A percentile compares a stretch with the other conserved stretches of the same genome.
Conservation (phyloP, 345 rosid genomes). For the Eucalyptus tenuipes region DNA sequence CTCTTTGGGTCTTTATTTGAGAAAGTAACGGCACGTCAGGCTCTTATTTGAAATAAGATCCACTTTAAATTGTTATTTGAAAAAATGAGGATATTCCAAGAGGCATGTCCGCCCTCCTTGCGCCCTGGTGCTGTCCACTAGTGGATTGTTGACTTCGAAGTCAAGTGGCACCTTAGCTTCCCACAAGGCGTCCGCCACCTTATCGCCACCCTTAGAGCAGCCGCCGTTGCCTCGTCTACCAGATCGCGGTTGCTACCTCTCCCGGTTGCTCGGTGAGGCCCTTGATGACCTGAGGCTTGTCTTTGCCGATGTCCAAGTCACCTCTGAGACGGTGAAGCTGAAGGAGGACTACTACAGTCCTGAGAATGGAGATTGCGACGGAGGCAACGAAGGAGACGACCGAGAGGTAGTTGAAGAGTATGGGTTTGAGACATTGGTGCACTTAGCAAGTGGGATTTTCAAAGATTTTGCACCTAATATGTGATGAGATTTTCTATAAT, state of each 20-base stretch:
- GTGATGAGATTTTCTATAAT: no score
- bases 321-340: neutral
- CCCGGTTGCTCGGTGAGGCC: neutral
- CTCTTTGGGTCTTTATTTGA: fast-evolving
- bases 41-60: fast-evolving
- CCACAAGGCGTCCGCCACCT: neutral
- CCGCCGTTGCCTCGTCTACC: neutral
- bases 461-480: neutral
- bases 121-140: neutral
- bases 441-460: neutral
- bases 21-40: fast-evolving
- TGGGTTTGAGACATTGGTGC: no score
- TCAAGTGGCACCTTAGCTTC: neutral
- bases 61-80: fast-evolving
- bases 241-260: neutral
- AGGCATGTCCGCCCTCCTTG: neutral
- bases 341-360: neutral
- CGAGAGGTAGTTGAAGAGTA: neutral
- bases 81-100: neutral
- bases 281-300: neutral
- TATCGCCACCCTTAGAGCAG: neutral
- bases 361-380: neutral
- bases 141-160: neutral
- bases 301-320: neutral
- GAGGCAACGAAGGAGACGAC: neutral